Evolutionary conservation across 129 eudicot species (phyloP), one percentile per base, ranked within the genome.

Genomic region (Centaurea solstitialis): DNA sequence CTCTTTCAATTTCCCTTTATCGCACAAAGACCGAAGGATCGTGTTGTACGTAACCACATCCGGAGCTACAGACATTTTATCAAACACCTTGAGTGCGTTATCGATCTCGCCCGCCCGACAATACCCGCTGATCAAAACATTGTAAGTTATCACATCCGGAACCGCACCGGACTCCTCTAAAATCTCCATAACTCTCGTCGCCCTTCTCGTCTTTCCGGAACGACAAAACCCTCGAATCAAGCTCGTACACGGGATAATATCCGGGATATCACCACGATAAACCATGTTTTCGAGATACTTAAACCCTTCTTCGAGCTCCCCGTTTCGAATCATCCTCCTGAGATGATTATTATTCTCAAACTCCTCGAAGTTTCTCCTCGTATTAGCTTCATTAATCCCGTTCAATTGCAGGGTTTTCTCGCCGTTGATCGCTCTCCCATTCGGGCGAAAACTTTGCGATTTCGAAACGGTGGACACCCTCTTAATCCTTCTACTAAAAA

Each of bases 91-190:
- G 39, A 92, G 86, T 4, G 97, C 98, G 50, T 81, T 86, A 70
- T 90, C 83, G 13, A 90, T 76, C 76, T 94, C 93, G 38, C 96
- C 96, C 1, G 90, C 81, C 43, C 84, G 90, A 15, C 97, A 92
- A 72, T 90, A 94, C 65, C 97, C 96, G 59, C 96, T 87, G 50
- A 94, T 90, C 86, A 94, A 73, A 72, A 94, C 90, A 61, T 90
- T 94, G 68, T 94, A 94, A 7, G 98, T 88, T 38, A 91, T 94
- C 17, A 90, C 96, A 94, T 94, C 96, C 4, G 97, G 98, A 13
- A 84, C 92, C 37, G 92, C 96, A 13, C 98, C 94, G 1, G 98
- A 92, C 11, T 90, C 87, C 84, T 92, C 98, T 20, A 94, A 86
- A 79, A 94, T 90, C 77, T 92, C 93, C 91, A 94, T 74, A 47